Evolutionary conservation across 768 basidiomycete species (phyloP), one percentile per base, ranked within the genome.

Genomic region (Suillus hirtellus): DNA sequence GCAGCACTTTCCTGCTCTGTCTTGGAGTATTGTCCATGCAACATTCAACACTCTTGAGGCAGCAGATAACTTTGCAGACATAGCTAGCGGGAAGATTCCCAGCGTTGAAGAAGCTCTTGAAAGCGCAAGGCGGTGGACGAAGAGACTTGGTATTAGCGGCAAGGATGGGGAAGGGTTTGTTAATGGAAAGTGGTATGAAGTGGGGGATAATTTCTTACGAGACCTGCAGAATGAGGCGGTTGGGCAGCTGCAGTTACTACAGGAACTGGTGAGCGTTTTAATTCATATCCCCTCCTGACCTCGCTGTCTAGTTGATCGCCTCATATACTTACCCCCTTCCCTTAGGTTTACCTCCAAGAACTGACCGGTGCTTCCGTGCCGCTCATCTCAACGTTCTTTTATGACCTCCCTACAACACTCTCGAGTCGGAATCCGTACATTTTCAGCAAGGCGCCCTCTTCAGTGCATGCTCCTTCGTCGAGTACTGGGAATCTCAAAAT

Each of bases 401-500:
- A 96, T 71, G 93, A 96, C 69, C 82, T 95, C 7, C 92, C 95
- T 1, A 85, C 84, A 0, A 87, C 92, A 0, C 80, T 80, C 47
- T 78, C 81, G 61, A 82, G 89, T 12, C 78, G 97, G n/a, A 98
- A 94, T 74, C 79, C 76, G 34, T 86, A 90, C 70, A 87, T 98
- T 60, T 85, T 87, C 69, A 86, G 89, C 0, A 70, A 79, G 4
- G 79, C 62, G 15, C 42, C 31, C 19, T 27, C 77, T 78, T 43
- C 71, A 92, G 12, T 79, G 78, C 34, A 76, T 92, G 31, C 72
- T 84, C 63, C 85, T 84, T 67, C 56, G 0, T n/a, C 56, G 15
- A 31, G 70, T 92, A 11, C 80, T 81, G 0, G 85, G 87, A 12
- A 65, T 90, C 2, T 83, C 88, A 60, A 71, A 70, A 65, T 74